Base-by-base conservation (phyloP, 108 stramenopile species). In the Mayamaea pseudoterrestris region DNA sequence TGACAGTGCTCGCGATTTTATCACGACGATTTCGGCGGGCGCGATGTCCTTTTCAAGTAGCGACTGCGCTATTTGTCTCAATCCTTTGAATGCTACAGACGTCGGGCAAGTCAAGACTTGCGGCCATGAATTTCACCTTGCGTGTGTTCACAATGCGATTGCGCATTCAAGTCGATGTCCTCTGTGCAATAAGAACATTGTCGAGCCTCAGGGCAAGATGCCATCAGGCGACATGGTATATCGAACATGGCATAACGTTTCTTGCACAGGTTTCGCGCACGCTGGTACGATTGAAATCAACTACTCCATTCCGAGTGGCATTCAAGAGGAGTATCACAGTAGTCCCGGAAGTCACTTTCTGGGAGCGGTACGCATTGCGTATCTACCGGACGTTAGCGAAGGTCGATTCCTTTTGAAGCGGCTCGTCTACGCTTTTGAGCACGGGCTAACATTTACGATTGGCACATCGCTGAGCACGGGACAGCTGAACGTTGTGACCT, bases 371-470 rank as follows among this genome's bases (percentile, higher is more conserved):
- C 34, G 50, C 12, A 17, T 23, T 2, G 50, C 50, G 17, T 51
- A 35, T 27, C 35, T 51, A 8, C 50, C 50, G 9, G 21, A 51
- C 17, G 37, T 18, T 27, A 21, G 13, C 17, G 35, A 51, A 36
- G 50, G 50, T 12, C 17, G 35, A 35, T 22, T 37, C 12, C 61
- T 78, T 1, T 42, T 78, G 27, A 46, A 50, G 20, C 41, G 76
- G 13, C 55, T 78, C 31, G 59, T 61, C 40, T 73, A 69, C 57
- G 68, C 71, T 1, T 78, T 61, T 41, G 16, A 25, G 22, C 56
- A 55, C 50, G 76, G 76, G 8, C 60, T 78, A 5, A 71, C 56
- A 3, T 78, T 73, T 51, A 51, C 27, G 8, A 62, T 78, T 13
- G 76, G 75, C 8, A 73, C 58, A 25, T 66, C 65, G 5, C 12